These are phyloP conservation scores for Macrophomina phaseolina DNA, from an alignment of 2,329 filamentous ascomycete species.

Conservation along the genomic window DNA sequence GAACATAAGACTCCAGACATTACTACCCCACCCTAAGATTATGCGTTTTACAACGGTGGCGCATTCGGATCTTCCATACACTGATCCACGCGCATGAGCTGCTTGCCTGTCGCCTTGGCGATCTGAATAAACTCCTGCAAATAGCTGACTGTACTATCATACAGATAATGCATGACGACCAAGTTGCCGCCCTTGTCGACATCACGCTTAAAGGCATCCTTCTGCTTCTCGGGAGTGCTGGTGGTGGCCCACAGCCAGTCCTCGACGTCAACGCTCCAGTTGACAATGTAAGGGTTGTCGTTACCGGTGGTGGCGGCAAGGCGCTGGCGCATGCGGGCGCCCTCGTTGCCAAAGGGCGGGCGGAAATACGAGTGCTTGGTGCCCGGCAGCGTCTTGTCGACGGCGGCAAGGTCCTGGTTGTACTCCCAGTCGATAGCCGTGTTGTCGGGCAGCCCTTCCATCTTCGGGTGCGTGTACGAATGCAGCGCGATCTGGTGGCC, in stretches of 20 bases:
- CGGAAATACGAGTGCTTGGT: slow-evolving; percentile 63
- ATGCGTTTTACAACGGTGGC: slow-evolving; percentile 44
- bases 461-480: slow-evolving; percentile 72
- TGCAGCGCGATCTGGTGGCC: slow-evolving; percentile 74
- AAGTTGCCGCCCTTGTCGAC: slow-evolving; percentile 67
- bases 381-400: slow-evolving; percentile 46
- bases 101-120: slow-evolving; percentile 67
- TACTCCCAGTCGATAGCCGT: slow-evolving; percentile 67
- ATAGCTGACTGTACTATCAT: slow-evolving; percentile 67
- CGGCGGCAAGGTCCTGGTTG: slow-evolving; percentile 60
- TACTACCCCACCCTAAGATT: neutral
- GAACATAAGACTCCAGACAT: neutral
- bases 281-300: slow-evolving; percentile 64
- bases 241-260: slow-evolving; percentile 72
- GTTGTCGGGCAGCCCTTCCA: slow-evolving; percentile 62
- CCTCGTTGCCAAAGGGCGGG: slow-evolving; percentile 71
- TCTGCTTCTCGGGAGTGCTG: slow-evolving; percentile 68
- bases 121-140: slow-evolving; percentile 68
- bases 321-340: slow-evolving; percentile 68
- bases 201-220: slow-evolving; percentile 69
- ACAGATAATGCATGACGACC: slow-evolving; percentile 73
- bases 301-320: slow-evolving; percentile 54
- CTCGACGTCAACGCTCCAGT: slow-evolving; percentile 74
- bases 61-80: slow-evolving; percentile 68
- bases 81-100: slow-evolving; percentile 70